These are phyloP conservation scores for Lichenothelia convexa DNA, from an alignment of 495 filamentous ascomycete genomes.

Conservation along the genomic window DNA sequence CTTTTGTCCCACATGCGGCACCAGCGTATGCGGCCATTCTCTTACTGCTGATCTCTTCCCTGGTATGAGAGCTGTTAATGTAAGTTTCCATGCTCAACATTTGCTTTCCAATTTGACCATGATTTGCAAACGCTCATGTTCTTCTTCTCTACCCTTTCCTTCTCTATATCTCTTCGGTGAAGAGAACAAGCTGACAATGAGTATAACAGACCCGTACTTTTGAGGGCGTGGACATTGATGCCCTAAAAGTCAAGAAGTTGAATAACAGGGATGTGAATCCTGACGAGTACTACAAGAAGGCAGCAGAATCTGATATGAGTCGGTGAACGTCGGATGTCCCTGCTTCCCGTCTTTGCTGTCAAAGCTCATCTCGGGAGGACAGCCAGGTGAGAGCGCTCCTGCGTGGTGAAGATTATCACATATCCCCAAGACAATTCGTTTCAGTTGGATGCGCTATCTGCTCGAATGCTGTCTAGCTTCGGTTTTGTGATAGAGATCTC, in stretches of 20 bases:
- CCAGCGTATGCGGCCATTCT: slow-evolving; percentile 19
- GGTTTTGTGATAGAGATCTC: not conserved
- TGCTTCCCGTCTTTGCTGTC: too few species aligned
- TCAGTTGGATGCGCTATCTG: not conserved
- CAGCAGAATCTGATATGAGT: slow-evolving; percentile 2
- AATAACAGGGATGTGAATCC: slow-evolving; percentile 9
- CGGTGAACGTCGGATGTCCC: too few species aligned
- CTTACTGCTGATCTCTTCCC: slow-evolving; percentile 12
- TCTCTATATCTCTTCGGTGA: not conserved
- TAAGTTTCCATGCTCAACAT: too few species aligned
- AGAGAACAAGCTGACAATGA: not conserved
- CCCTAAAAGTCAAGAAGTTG: slow-evolving; percentile 13
- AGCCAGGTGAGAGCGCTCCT: not conserved
- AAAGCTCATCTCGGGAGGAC: not conserved
- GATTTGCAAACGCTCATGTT: too few species aligned
- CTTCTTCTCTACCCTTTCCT: too few species aligned
- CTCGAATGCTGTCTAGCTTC: not conserved
- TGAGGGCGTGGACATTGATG: slow-evolving; percentile 17
- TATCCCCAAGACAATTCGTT: not conserved
- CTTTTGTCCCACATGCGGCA: slow-evolving; percentile 27
- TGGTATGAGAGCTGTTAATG: slow-evolving; percentile 23
- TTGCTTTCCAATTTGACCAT: too few species aligned
- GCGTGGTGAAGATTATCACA: not conserved
- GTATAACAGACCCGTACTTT: slow-evolving; percentile 16
- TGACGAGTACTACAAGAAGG: not conserved